Evolutionary conservation across 2,329 filamentous ascomycete species (phyloP), one percentile per base, ranked within the genome.

Genomic region (Fusarium caatingaense): DNA sequence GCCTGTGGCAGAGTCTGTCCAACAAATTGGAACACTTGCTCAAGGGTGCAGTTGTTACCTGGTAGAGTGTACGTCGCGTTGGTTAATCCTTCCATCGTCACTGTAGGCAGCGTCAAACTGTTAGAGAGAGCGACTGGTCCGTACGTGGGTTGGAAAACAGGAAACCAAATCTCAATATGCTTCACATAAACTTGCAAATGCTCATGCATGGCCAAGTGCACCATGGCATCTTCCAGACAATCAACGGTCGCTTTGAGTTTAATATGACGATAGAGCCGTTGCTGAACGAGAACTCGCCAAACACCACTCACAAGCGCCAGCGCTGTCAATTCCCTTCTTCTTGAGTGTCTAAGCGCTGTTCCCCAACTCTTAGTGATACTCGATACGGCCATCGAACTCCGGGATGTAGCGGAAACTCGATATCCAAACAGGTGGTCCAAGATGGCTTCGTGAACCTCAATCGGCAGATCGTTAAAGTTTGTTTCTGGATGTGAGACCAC

Each of bases 111-210:
- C 3, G 82, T 78, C 53, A 84, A 79, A 1, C 80, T 82, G 42
- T 82, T 81, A 18, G 83, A 82, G 21, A 82, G 70, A 6, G 81
- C 79, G 42, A 81, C 74, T 8, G 84, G 80, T 12, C 82, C 80
- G 60, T 83, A 82, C 15, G 84, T 86, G 21, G 87, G 87, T 69
- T 90, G 86, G 72, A 91, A 93, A 42, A 93, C 91, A 5, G 92
- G 91, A 66, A 93, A 92, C 91, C 91, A 93, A 44, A 93, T 84
- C 78, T 93, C 91, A 63, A 93, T 86, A 74, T 93, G 91, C 69
- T 89, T 89, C 64, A 93, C 88, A 71, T 92, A 88, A 11, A 80
- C 72, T 21, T 87, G 84, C 8, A 93, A 85, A 73, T 92, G 87
- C 28, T 84, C 81, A 63, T 89, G 85, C 12, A 79, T 70, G 18